Evolutionary conservation across 108 stramenopile genomes (phyloP), one percentile per base, ranked within the genome.

Genomic region (Nitzschia sp.): DNA sequence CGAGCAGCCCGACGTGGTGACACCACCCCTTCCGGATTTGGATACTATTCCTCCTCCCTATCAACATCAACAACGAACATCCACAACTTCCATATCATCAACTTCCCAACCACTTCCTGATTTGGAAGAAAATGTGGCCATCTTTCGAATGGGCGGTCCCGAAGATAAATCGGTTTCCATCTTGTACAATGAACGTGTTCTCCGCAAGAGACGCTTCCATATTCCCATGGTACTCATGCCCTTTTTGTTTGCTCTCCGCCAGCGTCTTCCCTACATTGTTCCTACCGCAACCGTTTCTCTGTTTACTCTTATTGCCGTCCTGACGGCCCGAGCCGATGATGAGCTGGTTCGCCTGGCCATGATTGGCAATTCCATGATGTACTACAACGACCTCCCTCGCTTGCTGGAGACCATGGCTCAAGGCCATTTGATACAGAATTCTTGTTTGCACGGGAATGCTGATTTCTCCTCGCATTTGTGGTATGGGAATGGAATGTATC

Each of bases 361-460:
- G 56, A 55, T 80, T 34, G 80, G 80, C 38, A 82, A 78, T 64
- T 61, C 65, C 48, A 69, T 83, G 57, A 61, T 79, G 57, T 74
- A 72, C 17, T 69, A 57, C 63, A 83, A 79, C 53, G 81, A 83
- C 63, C 63, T 83, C 21, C 81, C 81, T n/a, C 69, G 81, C 7
- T 57, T 83, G 5, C 42, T 83, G 56, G 78, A 76, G 25, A 70
- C 63, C 39, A 64, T 79, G 63, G 66, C 70, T 10, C 7, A 51
- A 3, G 63, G 53, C 19, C 12, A 20, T 12, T 26, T 78, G 34
- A 11, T 29, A n/a, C 81, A 83, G 44, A 55, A 83, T 60, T 79
- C 77, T 10, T 79, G 78, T 53, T 67, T 83, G 34, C 81, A 83
- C 62, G 77, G 75, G 2, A 46, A 42, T 6, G 81, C 77, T 1